Conservation (phyloP, 495 filamentous ascomycete genomes). For the Tuber melanosporum region DNA sequence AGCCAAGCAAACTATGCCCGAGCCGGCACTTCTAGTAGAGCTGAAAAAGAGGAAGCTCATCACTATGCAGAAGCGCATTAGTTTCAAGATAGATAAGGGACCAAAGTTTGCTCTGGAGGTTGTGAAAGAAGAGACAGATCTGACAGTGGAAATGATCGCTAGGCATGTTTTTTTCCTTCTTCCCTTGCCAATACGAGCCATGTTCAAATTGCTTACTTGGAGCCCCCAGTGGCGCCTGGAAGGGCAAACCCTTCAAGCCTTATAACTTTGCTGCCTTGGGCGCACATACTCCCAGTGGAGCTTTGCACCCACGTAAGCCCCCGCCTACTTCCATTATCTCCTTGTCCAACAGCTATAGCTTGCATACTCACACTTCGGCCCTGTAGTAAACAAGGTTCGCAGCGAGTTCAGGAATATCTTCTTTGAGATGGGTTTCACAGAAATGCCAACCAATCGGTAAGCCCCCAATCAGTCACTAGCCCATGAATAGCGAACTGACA, state of each 20-base stretch:
- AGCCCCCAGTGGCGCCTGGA: slow-evolving; percentile 59
- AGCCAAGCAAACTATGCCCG: slow-evolving; percentile 58
- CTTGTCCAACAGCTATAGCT: not conserved
- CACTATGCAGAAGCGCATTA: slow-evolving; percentile 71
- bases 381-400: slow-evolving; percentile 77
- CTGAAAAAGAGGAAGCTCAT: slow-evolving; percentile 86
- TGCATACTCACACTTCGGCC: not conserved
- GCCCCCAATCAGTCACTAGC: not conserved
- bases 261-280: slow-evolving; percentile 96
- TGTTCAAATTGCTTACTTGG: not conserved
- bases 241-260: slow-evolving; percentile 82
- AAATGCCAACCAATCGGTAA: slow-evolving; percentile 70
- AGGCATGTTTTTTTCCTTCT: slow-evolving; percentile 44
- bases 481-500: slow-evolving; percentile 43
- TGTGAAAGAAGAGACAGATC: slow-evolving; percentile 86
- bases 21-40: slow-evolving; percentile 67
- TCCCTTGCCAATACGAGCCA: not conserved
- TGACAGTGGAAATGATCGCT: slow-evolving; percentile 86
- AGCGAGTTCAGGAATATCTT: slow-evolving; percentile 93
- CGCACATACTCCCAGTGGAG: slow-evolving; percentile 67
- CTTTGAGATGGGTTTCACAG: slow-evolving; percentile 85
- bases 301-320: slow-evolving; percentile 65
- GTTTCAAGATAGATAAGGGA: slow-evolving; percentile 75
- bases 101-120: slow-evolving; percentile 78
- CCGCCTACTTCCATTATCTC: not conserved